A percentile compares a stretch with the other conserved stretches of the same genome.
phyloP scores from a whole-genome alignment of 148 eudicot species.

The Chenopodium quinoa region DNA sequence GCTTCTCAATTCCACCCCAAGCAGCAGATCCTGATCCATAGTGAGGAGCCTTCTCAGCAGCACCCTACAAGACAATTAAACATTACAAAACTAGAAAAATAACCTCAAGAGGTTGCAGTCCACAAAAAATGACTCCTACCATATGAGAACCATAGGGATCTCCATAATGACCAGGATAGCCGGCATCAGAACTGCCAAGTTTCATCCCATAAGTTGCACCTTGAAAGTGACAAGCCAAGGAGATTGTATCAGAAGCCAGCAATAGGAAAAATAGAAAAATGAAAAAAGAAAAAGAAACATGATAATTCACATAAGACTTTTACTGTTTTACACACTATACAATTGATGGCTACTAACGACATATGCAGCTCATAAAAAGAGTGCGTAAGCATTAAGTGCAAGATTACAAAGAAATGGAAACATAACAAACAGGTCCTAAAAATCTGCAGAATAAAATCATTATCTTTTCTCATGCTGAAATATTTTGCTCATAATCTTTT shows the following conservation, averaged over 20 bases:
- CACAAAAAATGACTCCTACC: conserved; percentile 44
- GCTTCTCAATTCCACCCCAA: conserved; percentile 70
- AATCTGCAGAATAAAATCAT: no score
- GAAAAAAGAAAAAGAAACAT: not conserved
- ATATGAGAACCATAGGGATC: conserved; percentile 64
- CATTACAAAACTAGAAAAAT: conserved; percentile 12
- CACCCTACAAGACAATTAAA: conserved; percentile 50
- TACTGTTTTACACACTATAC: not conserved
- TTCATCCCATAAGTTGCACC: conserved; percentile 72
- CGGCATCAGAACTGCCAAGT: conserved; percentile 50
- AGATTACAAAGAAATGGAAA: no score
- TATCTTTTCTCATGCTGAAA: no score
- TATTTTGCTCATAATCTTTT: not conserved
- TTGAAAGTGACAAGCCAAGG: conserved; percentile 28
- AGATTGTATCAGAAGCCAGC: conserved; percentile 21
- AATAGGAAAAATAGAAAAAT: not conserved
- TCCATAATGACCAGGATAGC: conserved; percentile 62
- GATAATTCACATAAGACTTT: not conserved
- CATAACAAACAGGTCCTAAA: no score
- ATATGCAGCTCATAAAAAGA: no score
- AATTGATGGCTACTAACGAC: not conserved
- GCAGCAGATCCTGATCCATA: conserved; percentile 81
- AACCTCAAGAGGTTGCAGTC: not conserved
- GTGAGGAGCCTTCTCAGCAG: conserved; percentile 63
- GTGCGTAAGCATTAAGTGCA: no score